phyloP scores from a whole-genome alignment of 371 early-diverging fungal genomes.

The Apophysomyces ossiformis region DNA sequence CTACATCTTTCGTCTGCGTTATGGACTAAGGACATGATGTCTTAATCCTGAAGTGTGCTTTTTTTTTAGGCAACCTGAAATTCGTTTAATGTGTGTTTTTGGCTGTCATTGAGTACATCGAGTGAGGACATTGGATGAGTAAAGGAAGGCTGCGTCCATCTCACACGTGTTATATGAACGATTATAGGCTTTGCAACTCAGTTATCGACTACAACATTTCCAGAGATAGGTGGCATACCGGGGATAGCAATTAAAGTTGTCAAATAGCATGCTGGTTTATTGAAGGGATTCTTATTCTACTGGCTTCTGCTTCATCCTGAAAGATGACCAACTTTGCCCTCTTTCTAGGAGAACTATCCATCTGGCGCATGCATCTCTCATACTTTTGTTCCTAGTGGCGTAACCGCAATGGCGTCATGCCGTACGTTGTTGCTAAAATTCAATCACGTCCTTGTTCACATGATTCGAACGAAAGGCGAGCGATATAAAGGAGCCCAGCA shows the following conservation, averaged over 20 bases:
- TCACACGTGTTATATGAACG: not conserved
- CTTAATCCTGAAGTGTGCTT: not conserved
- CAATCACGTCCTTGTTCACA: too few relatives aligned
- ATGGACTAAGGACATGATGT: conserved; percentile 31
- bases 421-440: too few relatives aligned
- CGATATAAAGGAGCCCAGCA: too few relatives aligned
- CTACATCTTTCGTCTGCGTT: conserved; percentile 43
- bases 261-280: too few relatives aligned
- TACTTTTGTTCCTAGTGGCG: too few relatives aligned
- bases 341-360: too few relatives aligned
- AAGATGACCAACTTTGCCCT: too few relatives aligned
- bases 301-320: not conserved
- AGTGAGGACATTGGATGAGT: conserved; percentile 12
- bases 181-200: not conserved
- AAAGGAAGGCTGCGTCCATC: not conserved
- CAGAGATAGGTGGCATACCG: not conserved
- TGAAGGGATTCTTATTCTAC: too few relatives aligned
- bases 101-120: conserved; percentile 15
- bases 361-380: too few relatives aligned
- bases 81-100: conserved; percentile 20
- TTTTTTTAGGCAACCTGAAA: conserved; percentile 19
- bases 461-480: too few relatives aligned
- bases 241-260: not conserved
- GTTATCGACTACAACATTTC: not conserved
- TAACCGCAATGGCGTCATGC: too few relatives aligned